Percentiles rank a stretch among this genome's conserved stretches.
phyloP scores from a whole-genome alignment of 805 yeast genomes.

The Ogataea thermomethanolica region DNA sequence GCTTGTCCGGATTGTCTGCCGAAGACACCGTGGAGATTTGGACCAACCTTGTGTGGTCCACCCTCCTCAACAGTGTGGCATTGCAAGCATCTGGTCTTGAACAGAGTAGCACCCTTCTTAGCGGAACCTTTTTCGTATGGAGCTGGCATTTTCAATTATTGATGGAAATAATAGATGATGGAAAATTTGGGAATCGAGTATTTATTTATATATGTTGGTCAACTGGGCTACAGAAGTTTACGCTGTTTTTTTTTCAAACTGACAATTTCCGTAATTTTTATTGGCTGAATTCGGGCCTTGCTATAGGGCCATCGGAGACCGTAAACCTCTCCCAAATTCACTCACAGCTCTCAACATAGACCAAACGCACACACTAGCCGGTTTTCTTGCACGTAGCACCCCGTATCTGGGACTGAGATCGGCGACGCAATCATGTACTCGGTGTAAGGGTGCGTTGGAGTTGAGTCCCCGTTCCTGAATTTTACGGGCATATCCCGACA shows the following conservation, averaged over 20 bases:
- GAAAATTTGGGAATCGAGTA: conserved; percentile 6
- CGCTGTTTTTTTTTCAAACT: conserved; percentile 9
- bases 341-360: too few relatives aligned
- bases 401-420: too few relatives aligned
- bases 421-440: too few relatives aligned
- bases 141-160: conserved; percentile 35
- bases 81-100: conserved; percentile 98
- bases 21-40: conserved; percentile 92
- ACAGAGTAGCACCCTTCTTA: conserved; percentile 95
- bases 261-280: conserved; percentile 13
- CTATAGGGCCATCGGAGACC: too few relatives aligned
- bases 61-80: conserved; percentile 97
- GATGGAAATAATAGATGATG: conserved; percentile 5
- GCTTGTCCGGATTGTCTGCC: conserved; percentile 93
- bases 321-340: too few relatives aligned
- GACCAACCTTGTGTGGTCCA: conserved; percentile 99
- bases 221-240: conserved; percentile 4
- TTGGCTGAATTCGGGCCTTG: conserved; percentile 6
- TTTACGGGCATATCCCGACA: background rate
- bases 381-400: too few relatives aligned
- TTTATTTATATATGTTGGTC: conserved; percentile 7
- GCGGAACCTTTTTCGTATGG: conserved; percentile 54
- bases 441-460: too few relatives aligned
- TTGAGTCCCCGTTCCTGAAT: too few relatives aligned
- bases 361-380: too few relatives aligned